Base-by-base conservation (phyloP, 2,329 filamentous ascomycete genomes). In the Akanthomyces dipterigenus region DNA sequence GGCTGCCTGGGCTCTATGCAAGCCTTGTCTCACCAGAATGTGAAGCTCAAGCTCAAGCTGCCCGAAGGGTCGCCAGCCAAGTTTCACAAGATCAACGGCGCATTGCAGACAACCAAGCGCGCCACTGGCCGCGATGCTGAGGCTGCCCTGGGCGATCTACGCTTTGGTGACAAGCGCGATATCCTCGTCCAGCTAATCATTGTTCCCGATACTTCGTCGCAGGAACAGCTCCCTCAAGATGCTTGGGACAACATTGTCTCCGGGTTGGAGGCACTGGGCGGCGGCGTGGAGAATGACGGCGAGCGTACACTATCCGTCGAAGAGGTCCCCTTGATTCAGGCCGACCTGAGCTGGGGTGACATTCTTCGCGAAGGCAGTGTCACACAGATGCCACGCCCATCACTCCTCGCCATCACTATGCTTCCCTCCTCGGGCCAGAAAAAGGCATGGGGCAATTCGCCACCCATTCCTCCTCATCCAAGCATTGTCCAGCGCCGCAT, bases 161-260 rank as follows among this genome's bases (percentile, higher is more conserved):
- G 93, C 51, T 98, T 98, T 70, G 95, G 95, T 40, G 95, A 99
- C 74, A 99, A 98, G 81, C 76, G 82, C 72, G 95, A 98, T 72
- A 89, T 99, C 62, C 82, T 99, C 5, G 93, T 99, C 4, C 95
- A 99, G 74, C 83, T 99, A 6, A 91, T 93, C 34, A 96, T 99
- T 66, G 81, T 91, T 38, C 91, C 95, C 0, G 95, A 99, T 72
- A 95, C 85, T 64, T 82, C 88, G 1, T 85, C 84, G 0, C 89
- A 91, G 63, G 95, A 99, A 64, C 87, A 91, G 68, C 80, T 96
- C 45, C 93, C 93, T 7, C 90, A 96, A 70, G 95, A 99, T 70
- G 88, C 93, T 0, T 99, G 95, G 95, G 95, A 98, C 75, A 95
- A 91, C 55, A 93, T 99, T 63, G 91, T 99, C 22, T 98, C 95